Base-by-base conservation (phyloP, 2,329 filamentous ascomycete species). In the Eutypa lata region DNA sequence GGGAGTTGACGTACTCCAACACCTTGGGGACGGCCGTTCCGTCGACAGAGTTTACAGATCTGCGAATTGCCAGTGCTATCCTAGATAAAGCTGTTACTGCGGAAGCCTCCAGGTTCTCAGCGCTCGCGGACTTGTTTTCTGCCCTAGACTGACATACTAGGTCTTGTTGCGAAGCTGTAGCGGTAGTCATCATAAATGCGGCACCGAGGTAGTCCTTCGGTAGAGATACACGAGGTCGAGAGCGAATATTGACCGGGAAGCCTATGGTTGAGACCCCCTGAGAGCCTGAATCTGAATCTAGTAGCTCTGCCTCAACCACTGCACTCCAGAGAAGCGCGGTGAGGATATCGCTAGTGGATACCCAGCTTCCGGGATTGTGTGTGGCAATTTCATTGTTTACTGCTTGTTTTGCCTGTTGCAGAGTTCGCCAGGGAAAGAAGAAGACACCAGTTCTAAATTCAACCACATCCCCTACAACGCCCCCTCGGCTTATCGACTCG, bases 161-260 rank as follows among this genome's bases (percentile, higher is more conserved):
- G 4, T 63, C 57, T 2, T 38, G 44, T 3, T 47, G 44, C 1
- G 46, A 47, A 19, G 45, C 53, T 3, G 51, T 61, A 5, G 59
- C 61, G 7, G 43, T 49, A 7, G 64, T 61, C 61, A 65, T 64
- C 2, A 55, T 42, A 33, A 67, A 68, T 1, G 65, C 65, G 3
- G 63, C 59, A 8, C 66, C 65, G n/a, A 68, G 55, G 37, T 67
- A 68, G 40, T 57, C 49, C 2, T 45, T 31, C 2, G 61, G 57
- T 3, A 68, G 56, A 1, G 57, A 57, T 21, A 59, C 58, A n/a
- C 51, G 49, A 14, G 58, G 24, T 2, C 52, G 55, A 4, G 54
- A 47, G 22, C 65, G 64, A 52, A 68, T 63, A 45, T 68, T 64
- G 26, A 65, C 66, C 6, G 66, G 65, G 26, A 66, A 57, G 8